These are phyloP conservation scores for Globisporangium perplexum DNA, from an alignment of 352 stramenopile genomes.

Conservation along the genomic window DNA sequence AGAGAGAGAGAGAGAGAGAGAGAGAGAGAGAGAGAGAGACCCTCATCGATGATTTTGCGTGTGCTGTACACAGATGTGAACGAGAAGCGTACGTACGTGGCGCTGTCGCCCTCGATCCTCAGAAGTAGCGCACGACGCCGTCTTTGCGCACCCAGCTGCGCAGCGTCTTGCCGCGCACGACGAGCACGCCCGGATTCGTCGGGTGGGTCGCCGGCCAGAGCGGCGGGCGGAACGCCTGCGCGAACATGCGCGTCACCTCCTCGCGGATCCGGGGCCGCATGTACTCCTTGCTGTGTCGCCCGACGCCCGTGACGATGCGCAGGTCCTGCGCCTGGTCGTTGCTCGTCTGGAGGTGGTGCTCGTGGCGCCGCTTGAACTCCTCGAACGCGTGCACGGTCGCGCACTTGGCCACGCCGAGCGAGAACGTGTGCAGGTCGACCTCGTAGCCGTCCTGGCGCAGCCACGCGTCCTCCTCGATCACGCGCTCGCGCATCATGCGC, in stretches of 20 bases:
- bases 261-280: slow-evolving; percentile 52
- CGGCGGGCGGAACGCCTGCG: slow-evolving; percentile 35
- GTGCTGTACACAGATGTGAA: too few relatives aligned
- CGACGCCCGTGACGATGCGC: slow-evolving; percentile 70
- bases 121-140: slow-evolving; percentile 15
- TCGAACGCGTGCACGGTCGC: slow-evolving; percentile 61
- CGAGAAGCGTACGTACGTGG: too few relatives aligned
- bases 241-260: slow-evolving; percentile 47
- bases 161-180: slow-evolving; percentile 44
- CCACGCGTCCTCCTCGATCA: slow-evolving; percentile 36
- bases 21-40: too few relatives aligned
- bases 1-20: too few relatives aligned
- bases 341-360: slow-evolving; percentile 18
- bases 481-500: slow-evolving; percentile 34
- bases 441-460: slow-evolving; percentile 50
- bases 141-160: slow-evolving; percentile 51
- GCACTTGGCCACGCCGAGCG: slow-evolving; percentile 54
- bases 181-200: slow-evolving; percentile 52
- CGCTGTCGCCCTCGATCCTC: too few relatives aligned
- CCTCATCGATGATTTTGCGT: too few relatives aligned
- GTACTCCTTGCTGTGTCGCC: slow-evolving; percentile 50
- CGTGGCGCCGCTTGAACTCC: slow-evolving; percentile 21
- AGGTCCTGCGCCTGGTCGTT: slow-evolving; percentile 38
- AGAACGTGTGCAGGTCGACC: slow-evolving; percentile 72
- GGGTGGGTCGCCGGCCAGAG: slow-evolving; percentile 47